Percentiles rank a stretch among this genome's conserved stretches.
phyloP scores from a whole-genome alignment of 805 yeast genomes.

The Ogataea paraovalis region DNA sequence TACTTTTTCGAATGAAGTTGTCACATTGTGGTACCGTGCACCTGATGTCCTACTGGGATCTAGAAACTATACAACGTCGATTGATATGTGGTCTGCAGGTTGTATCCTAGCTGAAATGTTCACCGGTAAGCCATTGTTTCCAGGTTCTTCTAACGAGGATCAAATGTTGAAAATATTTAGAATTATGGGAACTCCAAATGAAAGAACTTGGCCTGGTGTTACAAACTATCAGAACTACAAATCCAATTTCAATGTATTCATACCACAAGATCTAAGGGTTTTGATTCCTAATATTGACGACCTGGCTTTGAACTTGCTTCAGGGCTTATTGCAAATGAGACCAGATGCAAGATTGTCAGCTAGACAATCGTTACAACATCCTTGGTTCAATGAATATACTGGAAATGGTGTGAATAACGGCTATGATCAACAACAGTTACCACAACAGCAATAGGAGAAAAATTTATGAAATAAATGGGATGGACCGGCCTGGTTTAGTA shows the following conservation, averaged over 20 bases:
- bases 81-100: conserved; percentile 98
- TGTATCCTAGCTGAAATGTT: conserved; percentile 98
- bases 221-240: conserved; percentile 84
- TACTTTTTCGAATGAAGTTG: conserved; percentile 96
- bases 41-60: conserved; percentile 96
- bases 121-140: conserved; percentile 94
- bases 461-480: neutral
- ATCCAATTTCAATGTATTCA: conserved; percentile 76
- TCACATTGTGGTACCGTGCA: conserved; percentile 96
- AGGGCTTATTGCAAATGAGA: conserved; percentile 55
- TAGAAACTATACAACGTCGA: conserved; percentile 92
- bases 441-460: conserved; percentile 6
- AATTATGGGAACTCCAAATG: conserved; percentile 95
- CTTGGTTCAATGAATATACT: conserved; percentile 78
- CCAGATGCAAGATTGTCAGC: conserved; percentile 60
- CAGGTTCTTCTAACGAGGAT: conserved; percentile 95
- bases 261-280: conserved; percentile 78
- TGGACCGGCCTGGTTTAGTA: too few species aligned
- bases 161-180: conserved; percentile 89
- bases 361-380: conserved; percentile 60
- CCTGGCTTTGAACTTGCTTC: conserved; percentile 63
- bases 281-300: conserved; percentile 67
- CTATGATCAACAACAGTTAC: conserved; percentile 8
- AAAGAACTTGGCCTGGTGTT: conserved; percentile 96
- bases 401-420: conserved; percentile 13